Evolutionary conservation across 148 eudicot genomes (phyloP).

Genomic region (Beta vulgaris): DNA sequence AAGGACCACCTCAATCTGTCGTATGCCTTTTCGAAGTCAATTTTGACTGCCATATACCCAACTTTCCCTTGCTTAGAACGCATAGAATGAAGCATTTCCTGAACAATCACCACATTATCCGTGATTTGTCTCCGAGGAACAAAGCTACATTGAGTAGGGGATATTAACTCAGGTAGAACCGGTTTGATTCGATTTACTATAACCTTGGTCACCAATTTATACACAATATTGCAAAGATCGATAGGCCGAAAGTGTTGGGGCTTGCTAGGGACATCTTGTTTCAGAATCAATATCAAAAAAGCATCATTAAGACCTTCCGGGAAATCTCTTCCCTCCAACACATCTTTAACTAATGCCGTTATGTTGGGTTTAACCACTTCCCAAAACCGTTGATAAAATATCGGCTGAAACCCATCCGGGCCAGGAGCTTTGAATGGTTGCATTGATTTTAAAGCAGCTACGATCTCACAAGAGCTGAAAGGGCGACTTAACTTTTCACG

Average conservation of each 20-base stretch:
- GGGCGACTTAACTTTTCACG: no score
- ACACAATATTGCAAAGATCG: no score
- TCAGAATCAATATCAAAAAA: not conserved
- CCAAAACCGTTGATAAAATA: not conserved
- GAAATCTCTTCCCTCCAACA: not conserved
- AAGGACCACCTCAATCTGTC: not conserved
- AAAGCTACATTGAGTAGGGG: no score
- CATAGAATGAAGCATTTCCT: not conserved
- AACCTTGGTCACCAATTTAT: no score
- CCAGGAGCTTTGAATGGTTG: not conserved
- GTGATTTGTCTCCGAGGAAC: no score
- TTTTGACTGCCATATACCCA: not conserved
- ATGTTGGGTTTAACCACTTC: not conserved
- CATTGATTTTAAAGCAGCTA: not conserved
- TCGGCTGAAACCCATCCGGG: slow-evolving; percentile 1
- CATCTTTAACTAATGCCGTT: no score
- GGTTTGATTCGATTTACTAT: no score
- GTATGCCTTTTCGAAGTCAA: no score
- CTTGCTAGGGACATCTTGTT: no score
- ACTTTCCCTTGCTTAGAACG: not conserved
- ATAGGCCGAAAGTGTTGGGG: no score
- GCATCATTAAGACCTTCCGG: not conserved
- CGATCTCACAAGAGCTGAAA: not conserved
- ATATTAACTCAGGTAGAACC: no score
- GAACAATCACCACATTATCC: no score